Conservation (phyloP, 495 filamentous ascomycete species). For the Usnea hakonensis region DNA sequence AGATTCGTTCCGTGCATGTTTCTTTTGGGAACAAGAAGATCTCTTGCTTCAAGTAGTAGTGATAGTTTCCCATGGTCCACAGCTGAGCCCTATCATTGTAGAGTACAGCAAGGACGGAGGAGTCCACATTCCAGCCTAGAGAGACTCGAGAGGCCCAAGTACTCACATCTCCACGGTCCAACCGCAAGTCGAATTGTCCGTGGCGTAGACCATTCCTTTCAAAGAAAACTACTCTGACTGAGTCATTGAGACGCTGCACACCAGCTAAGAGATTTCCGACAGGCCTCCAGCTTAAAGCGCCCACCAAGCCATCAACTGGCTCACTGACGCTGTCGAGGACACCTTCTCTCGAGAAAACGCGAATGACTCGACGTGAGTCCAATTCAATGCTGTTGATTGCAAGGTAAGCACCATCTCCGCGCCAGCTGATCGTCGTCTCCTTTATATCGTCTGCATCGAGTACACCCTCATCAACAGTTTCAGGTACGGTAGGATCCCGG, state of each 20-base stretch:
- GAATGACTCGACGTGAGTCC: conserved; percentile 62
- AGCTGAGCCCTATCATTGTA: conserved; percentile 71
- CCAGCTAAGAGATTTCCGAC: conserved; percentile 81
- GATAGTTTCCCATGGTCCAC: conserved; percentile 97
- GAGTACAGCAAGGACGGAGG: conserved; percentile 76
- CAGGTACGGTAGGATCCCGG: conserved; percentile 87
- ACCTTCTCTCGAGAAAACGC: conserved; percentile 86
- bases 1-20: conserved; percentile 26
- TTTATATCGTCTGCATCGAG: conserved; percentile 65
- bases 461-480: conserved; percentile 79
- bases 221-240: conserved; percentile 85
- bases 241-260: conserved; percentile 61
- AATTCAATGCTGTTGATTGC: conserved; percentile 72
- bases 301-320: conserved; percentile 83
- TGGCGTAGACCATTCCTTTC: conserved; percentile 93
- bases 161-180: conserved; percentile 50
- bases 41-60: conserved; percentile 98
- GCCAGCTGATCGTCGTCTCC: conserved; percentile 72
- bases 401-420: conserved; percentile 87
- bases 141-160: conserved; percentile 50
- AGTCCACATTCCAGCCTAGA: conserved; percentile 84
- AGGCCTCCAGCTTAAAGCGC: conserved; percentile 83
- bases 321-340: conserved; percentile 85
- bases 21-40: conserved; percentile 37
- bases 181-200: conserved; percentile 75